Conservation (phyloP, 108 stramenopile species). For the Aurantiochytrium sp. region DNA sequence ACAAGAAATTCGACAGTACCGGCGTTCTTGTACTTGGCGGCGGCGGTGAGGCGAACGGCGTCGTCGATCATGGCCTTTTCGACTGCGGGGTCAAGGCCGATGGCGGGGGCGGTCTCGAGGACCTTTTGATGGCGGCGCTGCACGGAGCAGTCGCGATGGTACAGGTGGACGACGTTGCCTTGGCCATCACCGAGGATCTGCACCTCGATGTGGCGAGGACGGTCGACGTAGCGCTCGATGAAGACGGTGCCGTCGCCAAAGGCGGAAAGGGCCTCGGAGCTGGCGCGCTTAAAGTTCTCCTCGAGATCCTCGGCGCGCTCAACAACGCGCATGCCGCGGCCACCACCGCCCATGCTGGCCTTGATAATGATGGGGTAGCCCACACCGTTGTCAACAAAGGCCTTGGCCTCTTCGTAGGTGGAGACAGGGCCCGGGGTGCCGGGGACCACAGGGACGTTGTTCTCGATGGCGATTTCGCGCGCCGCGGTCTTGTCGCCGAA, state of each 20-base stretch:
- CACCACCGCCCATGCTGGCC: constrained; percentile 91
- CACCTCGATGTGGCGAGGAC: constrained; percentile 92
- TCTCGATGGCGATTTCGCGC: constrained; percentile 66
- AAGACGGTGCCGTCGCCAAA: constrained; percentile 89
- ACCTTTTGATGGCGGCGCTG: constrained; percentile 97
- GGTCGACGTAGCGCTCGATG: constrained; percentile 80
- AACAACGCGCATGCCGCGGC: constrained; percentile 88
- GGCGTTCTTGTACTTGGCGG: constrained; percentile 82
- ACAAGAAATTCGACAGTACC: constrained; percentile 95
- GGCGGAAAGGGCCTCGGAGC: constrained; percentile 73
- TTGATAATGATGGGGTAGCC: constrained; percentile 95
- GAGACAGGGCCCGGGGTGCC: constrained; percentile 77
- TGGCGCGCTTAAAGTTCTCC: constrained; percentile 60
- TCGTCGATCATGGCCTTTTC: constrained; percentile 70
- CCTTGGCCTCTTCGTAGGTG: constrained; percentile 64
- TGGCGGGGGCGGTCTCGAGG: constrained; percentile 84
- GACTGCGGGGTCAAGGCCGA: constrained; percentile 58
- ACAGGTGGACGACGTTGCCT: constrained; percentile 82
- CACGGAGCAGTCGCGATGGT: constrained; percentile 90
- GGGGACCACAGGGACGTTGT: constrained; percentile 74
- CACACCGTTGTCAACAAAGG: constrained; percentile 57
- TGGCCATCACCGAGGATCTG: constrained; percentile 88
- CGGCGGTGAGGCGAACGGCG: constrained; percentile 58
- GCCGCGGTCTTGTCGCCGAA: constrained; percentile 89
- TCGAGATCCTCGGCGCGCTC: constrained; percentile 53